A percentile compares a stretch with the other conserved stretches of the same genome.
phyloP scores from a whole-genome alignment of 257 asterid genomes.

The Avicennia marina region DNA sequence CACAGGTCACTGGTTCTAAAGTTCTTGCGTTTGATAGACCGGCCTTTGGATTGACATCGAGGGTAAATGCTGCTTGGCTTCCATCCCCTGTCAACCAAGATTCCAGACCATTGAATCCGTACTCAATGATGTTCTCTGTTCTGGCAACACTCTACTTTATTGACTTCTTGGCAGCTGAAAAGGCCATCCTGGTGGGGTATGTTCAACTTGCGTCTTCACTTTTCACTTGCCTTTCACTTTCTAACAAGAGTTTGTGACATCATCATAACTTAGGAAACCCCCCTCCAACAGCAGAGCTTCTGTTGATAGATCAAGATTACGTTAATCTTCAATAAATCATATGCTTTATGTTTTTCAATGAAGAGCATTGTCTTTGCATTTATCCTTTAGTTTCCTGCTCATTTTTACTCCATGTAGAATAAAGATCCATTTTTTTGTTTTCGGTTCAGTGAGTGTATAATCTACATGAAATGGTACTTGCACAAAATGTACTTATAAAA shows the following conservation, averaged over 20 bases:
- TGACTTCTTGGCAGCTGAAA: slow-evolving; percentile 64
- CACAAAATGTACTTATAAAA: not conserved
- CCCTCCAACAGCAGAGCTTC: no score
- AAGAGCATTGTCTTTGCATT: no score
- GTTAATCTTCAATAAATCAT: no score
- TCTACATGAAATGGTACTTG: not conserved
- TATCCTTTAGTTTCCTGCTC: slow-evolving; percentile 17
- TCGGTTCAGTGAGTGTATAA: not conserved
- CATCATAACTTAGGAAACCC: no score
- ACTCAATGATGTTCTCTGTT: slow-evolving; percentile 66
- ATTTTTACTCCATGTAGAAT: not conserved
- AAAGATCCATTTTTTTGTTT: not conserved
- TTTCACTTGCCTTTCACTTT: not conserved
- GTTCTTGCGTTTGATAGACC: slow-evolving; percentile 97
- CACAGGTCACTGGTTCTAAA: slow-evolving; percentile 49
- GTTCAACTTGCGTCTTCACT: slow-evolving; percentile 17
- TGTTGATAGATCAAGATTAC: no score
- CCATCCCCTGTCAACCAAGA: slow-evolving; percentile 31
- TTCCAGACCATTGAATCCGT: slow-evolving; percentile 64
- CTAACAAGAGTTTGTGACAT: no score
- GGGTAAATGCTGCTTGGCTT: slow-evolving; percentile 37
- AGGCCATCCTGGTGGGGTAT: slow-evolving; percentile 88
- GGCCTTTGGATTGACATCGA: slow-evolving; percentile 89
- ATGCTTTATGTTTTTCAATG: no score
- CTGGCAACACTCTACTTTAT: slow-evolving; percentile 73